Evolutionary conservation across 2,329 filamentous ascomycete species (phyloP).

Genomic region (Zymoseptoria brevis): DNA sequence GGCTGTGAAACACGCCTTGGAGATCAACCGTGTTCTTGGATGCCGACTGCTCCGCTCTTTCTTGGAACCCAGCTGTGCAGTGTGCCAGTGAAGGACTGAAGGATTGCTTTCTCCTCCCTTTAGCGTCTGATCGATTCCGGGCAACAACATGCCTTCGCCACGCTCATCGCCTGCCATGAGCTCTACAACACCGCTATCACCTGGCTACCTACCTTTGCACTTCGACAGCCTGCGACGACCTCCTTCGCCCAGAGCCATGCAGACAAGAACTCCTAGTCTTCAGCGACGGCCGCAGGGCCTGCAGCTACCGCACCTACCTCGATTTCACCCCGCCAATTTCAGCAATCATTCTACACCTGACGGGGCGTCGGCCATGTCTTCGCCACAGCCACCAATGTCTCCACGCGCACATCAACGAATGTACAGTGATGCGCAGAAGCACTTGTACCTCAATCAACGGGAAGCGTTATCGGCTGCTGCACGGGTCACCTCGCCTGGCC

Average conservation of each 20-base stretch:
- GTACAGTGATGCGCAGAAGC: conserved; percentile 42
- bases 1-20: neutral
- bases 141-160: conserved; percentile 27
- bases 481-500: conserved; percentile 13
- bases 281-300: conserved; percentile 32
- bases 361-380: conserved; percentile 29
- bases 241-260: conserved; percentile 23
- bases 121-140: neutral
- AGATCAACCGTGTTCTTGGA: neutral
- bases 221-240: conserved; percentile 26
- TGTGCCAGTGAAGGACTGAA: neutral
- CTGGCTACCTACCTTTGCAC: conserved; percentile 23
- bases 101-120: neutral
- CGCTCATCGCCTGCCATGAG: conserved; percentile 27
- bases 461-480: conserved; percentile 29
- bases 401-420: conserved; percentile 37
- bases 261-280: conserved; percentile 23
- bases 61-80: neutral
- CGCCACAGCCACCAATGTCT: conserved; percentile 37
- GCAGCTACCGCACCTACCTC: conserved; percentile 42
- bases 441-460: conserved; percentile 43
- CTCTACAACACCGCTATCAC: conserved; percentile 28
- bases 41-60: neutral
- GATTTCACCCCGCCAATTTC: conserved; percentile 48
- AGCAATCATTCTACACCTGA: conserved; percentile 33